phyloP scores from a whole-genome alignment of 306 rosid genomes.

The Dryas alaskensis region DNA sequence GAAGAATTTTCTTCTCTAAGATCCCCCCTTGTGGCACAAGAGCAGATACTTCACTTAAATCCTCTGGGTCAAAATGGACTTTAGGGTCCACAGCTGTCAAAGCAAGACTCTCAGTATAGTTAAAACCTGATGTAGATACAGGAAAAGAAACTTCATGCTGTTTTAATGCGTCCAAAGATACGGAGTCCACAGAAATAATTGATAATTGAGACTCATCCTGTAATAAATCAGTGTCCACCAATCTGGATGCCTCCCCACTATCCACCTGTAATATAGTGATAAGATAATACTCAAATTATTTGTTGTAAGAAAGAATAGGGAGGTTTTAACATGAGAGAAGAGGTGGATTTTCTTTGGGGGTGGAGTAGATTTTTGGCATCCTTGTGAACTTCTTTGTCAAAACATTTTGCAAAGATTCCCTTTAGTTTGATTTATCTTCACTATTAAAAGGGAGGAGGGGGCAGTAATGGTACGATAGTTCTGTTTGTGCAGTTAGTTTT shows the following conservation, averaged over 20 bases:
- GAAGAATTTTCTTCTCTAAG: slow-evolving; percentile 47
- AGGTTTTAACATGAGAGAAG: background rate
- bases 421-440: background rate
- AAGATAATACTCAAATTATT: slow-evolving; percentile 24
- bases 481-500: background rate
- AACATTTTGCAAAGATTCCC: background rate
- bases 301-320: background rate
- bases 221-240: slow-evolving; percentile 38
- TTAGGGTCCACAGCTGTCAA: slow-evolving; percentile 47
- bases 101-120: slow-evolving; percentile 51
- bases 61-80: slow-evolving; percentile 46
- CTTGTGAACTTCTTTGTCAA: background rate
- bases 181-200: slow-evolving; percentile 42
- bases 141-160: slow-evolving; percentile 58
- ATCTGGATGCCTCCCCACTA: slow-evolving; percentile 45
- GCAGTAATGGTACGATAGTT: background rate
- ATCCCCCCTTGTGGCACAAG: slow-evolving; percentile 43
- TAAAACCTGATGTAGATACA: slow-evolving; percentile 35
- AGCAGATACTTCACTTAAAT: slow-evolving; percentile 49
- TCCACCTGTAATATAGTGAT: slow-evolving; percentile 51
- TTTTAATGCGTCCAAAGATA: slow-evolving; percentile 42
- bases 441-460: background rate
- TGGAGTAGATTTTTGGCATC: background rate
- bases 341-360: background rate
- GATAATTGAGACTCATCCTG: slow-evolving; percentile 58